phyloP scores from a whole-genome alignment of 495 filamentous ascomycete species.

The Pyrenula massariospora region DNA sequence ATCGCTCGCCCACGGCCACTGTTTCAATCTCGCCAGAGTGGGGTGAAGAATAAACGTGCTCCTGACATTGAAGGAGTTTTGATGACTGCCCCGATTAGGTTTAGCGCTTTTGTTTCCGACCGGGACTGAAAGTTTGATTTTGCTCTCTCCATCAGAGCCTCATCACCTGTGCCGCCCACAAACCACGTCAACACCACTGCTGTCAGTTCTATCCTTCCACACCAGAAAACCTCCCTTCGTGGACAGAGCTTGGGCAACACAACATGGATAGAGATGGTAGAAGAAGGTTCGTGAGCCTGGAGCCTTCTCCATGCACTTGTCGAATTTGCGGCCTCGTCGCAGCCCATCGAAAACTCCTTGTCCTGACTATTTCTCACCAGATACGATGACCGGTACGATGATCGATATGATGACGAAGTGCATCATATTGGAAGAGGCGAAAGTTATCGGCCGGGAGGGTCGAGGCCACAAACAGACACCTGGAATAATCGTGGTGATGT shows the following conservation, averaged over 20 bases:
- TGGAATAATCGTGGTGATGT: slow-evolving; percentile 27
- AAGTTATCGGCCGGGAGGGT: slow-evolving; percentile 38
- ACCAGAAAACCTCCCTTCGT: too few species aligned
- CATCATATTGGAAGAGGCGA: slow-evolving; percentile 29
- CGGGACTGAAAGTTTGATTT: not conserved
- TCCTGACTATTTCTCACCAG: slow-evolving; percentile 12
- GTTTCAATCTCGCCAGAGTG: not conserved
- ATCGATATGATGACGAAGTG: not conserved
- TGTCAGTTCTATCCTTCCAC: too few species aligned
- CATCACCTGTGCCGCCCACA: too few species aligned
- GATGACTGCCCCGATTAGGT: not conserved
- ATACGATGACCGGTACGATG: slow-evolving; percentile 32
- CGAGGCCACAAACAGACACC: slow-evolving; percentile 28
- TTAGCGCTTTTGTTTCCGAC: not conserved
- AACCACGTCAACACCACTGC: too few species aligned
- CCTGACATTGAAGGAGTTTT: too few species aligned
- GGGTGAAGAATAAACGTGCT: not conserved
- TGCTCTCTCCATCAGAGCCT: not conserved
- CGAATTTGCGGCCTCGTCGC: slow-evolving; percentile 2
- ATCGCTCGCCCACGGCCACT: not conserved
- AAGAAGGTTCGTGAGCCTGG: slow-evolving; percentile 26
- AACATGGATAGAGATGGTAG: slow-evolving; percentile 37
- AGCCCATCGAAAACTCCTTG: not conserved
- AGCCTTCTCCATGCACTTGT: not conserved
- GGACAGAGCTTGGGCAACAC: too few species aligned